Percentiles rank a stretch among this genome's conserved stretches.
Conservation (phyloP, 306 rosid species). For the Cicer judaicum region DNA sequence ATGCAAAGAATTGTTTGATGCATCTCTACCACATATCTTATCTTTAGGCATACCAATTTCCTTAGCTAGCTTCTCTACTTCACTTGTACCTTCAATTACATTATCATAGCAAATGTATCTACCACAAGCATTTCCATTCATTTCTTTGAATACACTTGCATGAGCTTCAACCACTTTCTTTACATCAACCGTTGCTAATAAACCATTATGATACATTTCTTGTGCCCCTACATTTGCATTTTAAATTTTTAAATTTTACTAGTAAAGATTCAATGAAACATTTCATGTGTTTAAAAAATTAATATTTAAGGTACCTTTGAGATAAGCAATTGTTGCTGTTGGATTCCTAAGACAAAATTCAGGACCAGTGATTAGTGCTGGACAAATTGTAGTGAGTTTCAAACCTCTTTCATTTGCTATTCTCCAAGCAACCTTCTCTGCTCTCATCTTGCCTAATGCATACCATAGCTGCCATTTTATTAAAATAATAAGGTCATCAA, state of each 20-base stretch:
- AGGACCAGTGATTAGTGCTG: conserved; percentile 77
- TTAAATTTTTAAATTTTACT: conserved; percentile 9
- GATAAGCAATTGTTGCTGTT: conserved; percentile 86
- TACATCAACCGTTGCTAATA: conserved; percentile 71
- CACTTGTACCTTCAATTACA: conserved; percentile 46
- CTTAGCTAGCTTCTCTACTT: conserved; percentile 68
- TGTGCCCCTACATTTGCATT: conserved; percentile 59
- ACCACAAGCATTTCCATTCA: conserved; percentile 62
- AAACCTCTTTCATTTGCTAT: conserved; percentile 70
- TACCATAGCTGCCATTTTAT: conserved; percentile 78
- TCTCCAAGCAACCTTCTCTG: conserved; percentile 88
- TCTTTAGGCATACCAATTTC: conserved; percentile 47
- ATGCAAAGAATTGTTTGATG: conserved; percentile 8
- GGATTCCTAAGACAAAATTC: conserved; percentile 60
- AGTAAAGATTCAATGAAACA: background rate
- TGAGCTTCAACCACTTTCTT: conserved; percentile 72
- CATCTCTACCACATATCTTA: conserved; percentile 61
- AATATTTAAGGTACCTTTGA: conserved; percentile 61
- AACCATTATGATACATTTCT: conserved; percentile 67
- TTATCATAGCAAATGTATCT: conserved; percentile 82
- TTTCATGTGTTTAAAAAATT: no score
- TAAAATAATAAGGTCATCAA: background rate
- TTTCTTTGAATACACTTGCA: conserved; percentile 63
- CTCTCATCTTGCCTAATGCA: conserved; percentile 79
- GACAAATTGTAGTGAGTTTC: conserved; percentile 73